These are phyloP conservation scores for Nicotiana noctiflora DNA, from an alignment of 257 asterid species.

Conservation along the genomic window DNA sequence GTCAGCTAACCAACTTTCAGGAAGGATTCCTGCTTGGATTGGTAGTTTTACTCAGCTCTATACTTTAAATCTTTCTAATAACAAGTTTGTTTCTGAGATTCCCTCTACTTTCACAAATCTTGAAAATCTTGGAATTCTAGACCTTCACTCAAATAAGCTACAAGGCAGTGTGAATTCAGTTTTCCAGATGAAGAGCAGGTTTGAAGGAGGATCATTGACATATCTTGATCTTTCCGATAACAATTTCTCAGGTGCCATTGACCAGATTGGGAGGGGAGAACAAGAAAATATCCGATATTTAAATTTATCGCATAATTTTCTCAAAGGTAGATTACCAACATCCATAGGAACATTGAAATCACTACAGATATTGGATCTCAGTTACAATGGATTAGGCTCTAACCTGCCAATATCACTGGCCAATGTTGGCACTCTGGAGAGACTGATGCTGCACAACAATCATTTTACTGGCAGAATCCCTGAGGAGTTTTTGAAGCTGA, in stretches of 20 bases:
- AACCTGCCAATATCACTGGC: conserved; percentile 36
- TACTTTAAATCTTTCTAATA: conserved; percentile 34
- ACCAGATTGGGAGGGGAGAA: conserved; percentile 27
- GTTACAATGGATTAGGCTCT: conserved; percentile 39
- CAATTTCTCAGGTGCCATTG: conserved; percentile 31
- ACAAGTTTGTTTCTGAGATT: conserved; percentile 30
- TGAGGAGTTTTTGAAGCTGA: conserved; percentile 31
- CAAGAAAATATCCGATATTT: conserved; percentile 27
- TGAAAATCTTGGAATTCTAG: conserved; percentile 28
- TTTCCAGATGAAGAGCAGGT: conserved; percentile 26
- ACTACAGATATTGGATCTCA: conserved; percentile 45
- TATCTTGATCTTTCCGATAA: conserved; percentile 49
- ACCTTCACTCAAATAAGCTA: conserved; percentile 52
- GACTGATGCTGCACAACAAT: conserved; percentile 56
- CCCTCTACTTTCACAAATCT: conserved; percentile 39
- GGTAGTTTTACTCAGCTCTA: conserved; percentile 32
- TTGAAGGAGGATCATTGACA: conserved; percentile 21
- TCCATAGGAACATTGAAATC: conserved; percentile 24
- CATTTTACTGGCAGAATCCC: conserved; percentile 51
- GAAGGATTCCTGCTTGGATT: conserved; percentile 48
- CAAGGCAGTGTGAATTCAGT: conserved; percentile 28
- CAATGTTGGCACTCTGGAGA: conserved; percentile 30
- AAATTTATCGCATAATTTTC: conserved; percentile 38
- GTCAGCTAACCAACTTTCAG: conserved; percentile 40
- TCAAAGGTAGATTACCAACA: conserved; percentile 37